Base-by-base conservation (phyloP, 805 yeast genomes). In the Wickerhamiella kazuoi region DNA sequence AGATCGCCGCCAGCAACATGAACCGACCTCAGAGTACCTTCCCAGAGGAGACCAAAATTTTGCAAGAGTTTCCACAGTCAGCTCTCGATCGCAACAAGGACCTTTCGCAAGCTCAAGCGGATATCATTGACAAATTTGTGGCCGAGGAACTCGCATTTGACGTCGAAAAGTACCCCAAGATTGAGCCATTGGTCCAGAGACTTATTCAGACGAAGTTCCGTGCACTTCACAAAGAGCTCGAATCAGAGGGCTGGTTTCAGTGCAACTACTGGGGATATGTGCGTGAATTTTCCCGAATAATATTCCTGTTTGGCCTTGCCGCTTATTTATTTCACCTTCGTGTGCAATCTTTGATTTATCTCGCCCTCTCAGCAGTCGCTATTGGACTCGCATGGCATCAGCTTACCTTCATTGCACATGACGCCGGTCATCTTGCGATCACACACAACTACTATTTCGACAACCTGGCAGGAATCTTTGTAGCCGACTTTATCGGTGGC, bases 361-460 rank as follows among this genome's bases (percentile, higher is more conserved):
- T 71, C 42, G 56, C 62, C 26, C 32, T 67, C 20, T 74, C 84
- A 48, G 94, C 90, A 0, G 41, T 75, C 4, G 59, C 59, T 39
- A 61, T 84, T 42, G 95, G 90, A 0, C 51, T 73, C 34, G 80
- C 77, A 7, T 83, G 94, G 94, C 95, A 83, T 48, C 95, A 83
- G 56, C 65, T 80, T 54, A 79, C 82, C 2, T 83, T 83, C 54
- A 75, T 81, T 38, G 94, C 77, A 1, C 95, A 83, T 52, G 95
- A 83, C 56, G 83, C 94, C 0, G 94, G 93, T 4, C 95, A 83
- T 54, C 68, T 80, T 13, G 69, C 83, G 2, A 77, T 83, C 38
- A 76, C 93, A 0, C 95, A 83, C 54, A 64, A 79, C 49, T 83
- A 78, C 57, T 78, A 75, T 47, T 35, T 71, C 8, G 95, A 83